Conservation (phyloP, 768 basidiomycete species). For the Leccinum subgranulosum region DNA sequence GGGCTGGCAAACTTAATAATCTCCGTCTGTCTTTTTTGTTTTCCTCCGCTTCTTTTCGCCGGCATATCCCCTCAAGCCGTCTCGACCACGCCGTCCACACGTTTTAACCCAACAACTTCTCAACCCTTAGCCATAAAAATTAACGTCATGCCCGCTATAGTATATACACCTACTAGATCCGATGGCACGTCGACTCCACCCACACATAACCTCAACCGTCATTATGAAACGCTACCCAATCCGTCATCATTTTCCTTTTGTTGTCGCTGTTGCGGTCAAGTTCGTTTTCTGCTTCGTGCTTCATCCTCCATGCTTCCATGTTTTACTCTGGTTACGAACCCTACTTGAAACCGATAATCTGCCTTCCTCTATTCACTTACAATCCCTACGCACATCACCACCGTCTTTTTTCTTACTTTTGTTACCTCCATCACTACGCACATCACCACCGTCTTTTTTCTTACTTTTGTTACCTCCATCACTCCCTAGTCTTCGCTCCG, state of each 20-base stretch:
- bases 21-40: neutral
- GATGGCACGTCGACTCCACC: constrained; percentile 3
- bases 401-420: constrained; percentile 2
- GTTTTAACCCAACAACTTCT: neutral
- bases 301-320: constrained; percentile 15
- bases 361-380: neutral
- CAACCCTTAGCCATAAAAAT: constrained; percentile 1
- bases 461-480: neutral
- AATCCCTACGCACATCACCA: constrained; percentile 8
- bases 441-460: constrained; percentile 15
- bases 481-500: constrained; percentile 13
- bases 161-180: neutral
- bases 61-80: neutral
- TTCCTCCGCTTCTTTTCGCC: neutral
- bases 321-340: constrained; percentile 5
- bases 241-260: constrained; percentile 1
- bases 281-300: neutral
- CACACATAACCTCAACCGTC: constrained; percentile 2
- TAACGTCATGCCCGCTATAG: neutral
- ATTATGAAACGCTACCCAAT: constrained; percentile 16
- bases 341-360: neutral
- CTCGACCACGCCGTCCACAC: constrained; percentile 2
- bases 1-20: constrained; percentile 42
- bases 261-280: neutral
- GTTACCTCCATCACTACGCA: neutral